These are phyloP conservation scores for Trifolium fragiferum DNA, from an alignment of 306 rosid genomes.

Conservation along the genomic window DNA sequence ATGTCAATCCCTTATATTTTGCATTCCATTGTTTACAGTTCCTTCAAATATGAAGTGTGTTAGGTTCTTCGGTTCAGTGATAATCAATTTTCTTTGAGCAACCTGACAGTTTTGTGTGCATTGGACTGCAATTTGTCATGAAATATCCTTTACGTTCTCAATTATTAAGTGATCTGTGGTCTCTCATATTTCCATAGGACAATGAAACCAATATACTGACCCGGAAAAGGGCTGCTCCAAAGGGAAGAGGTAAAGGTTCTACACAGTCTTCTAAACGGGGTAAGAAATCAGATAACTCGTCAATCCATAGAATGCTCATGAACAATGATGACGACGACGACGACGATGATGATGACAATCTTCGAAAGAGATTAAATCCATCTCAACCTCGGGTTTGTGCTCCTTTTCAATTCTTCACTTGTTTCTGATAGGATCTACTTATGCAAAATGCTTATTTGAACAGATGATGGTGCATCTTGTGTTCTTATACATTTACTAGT, in stretches of 20 bases:
- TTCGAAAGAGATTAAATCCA: conserved; percentile 63
- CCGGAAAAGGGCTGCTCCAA: conserved; percentile 81
- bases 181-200: conserved; percentile 58
- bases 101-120: conserved; percentile 34
- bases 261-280: conserved; percentile 80
- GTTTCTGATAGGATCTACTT: conserved; percentile 29
- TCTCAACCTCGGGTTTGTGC: conserved; percentile 80
- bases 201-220: conserved; percentile 63
- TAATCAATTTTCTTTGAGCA: conserved; percentile 26
- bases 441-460: conserved; percentile 30
- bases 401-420: conserved; percentile 36
- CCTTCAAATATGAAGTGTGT: conserved; percentile 29
- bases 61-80: conserved; percentile 27
- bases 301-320: conserved; percentile 68
- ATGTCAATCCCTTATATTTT: conserved; percentile 9
- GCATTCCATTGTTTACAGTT: conserved; percentile 28
- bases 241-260: conserved; percentile 89
- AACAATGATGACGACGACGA: conserved; percentile 68
- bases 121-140: conserved; percentile 18
- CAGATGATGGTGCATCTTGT: conserved; percentile 10
- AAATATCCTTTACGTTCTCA: conserved; percentile 29
- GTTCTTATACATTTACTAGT: conserved; percentile 17
- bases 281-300: conserved; percentile 65
- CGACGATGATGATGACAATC: conserved; percentile 58
- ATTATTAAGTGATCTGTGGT: conserved; percentile 32